These are phyloP conservation scores for Komagataella kurtzmanii DNA, from an alignment of 805 yeast species.

Conservation along the genomic window DNA sequence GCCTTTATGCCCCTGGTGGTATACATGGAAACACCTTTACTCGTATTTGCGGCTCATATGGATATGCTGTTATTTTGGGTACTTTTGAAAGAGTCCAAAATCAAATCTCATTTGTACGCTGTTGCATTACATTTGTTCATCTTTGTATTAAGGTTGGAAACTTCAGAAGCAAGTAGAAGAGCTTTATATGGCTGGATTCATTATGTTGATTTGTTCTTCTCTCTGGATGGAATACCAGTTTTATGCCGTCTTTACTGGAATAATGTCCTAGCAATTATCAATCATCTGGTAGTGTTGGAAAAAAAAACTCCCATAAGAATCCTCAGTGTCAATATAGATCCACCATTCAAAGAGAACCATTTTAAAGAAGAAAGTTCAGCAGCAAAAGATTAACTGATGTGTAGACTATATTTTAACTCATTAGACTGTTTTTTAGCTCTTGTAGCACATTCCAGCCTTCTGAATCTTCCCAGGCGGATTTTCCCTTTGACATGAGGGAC, in stretches of 20 bases:
- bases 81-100: conserved; percentile 15
- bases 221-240: conserved; percentile 7
- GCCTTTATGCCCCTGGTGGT: conserved; percentile 23
- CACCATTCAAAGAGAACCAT: not conserved
- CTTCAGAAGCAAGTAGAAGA: conserved; percentile 18
- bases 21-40: conserved; percentile 22
- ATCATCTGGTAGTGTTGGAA: not conserved
- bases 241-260: not conserved
- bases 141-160: conserved; percentile 25
- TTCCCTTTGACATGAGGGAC: conserved; percentile 69
- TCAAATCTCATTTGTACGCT: conserved; percentile 14
- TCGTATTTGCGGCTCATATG: conserved; percentile 22
- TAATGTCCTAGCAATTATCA: not conserved
- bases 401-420: conserved; percentile 2
- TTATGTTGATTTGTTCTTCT: conserved; percentile 10
- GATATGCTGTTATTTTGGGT: conserved; percentile 20
- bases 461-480: conserved; percentile 64
- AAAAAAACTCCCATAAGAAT: not conserved
- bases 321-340: not conserved
- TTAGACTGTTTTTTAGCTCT: conserved; percentile 27
- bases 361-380: conserved; percentile 1
- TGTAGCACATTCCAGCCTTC: conserved; percentile 61
- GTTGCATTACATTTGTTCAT: conserved; percentile 19
- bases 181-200: conserved; percentile 13
- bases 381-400: conserved; percentile 1